phyloP scores from a whole-genome alignment of 441 rosid species.

The California macrophylla region DNA sequence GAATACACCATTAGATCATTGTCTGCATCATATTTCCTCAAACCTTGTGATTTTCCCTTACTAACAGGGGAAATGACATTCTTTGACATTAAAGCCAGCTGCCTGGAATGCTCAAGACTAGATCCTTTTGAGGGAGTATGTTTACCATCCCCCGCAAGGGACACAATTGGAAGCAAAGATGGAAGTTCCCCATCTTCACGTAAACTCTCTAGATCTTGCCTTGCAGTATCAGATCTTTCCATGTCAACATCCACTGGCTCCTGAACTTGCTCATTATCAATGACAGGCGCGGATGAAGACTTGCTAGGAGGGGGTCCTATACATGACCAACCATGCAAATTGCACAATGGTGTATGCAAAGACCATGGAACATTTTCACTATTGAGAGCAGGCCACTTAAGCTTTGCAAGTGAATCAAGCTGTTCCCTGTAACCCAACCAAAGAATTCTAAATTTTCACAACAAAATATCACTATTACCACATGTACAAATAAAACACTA shows the following conservation, averaged over 20 bases:
- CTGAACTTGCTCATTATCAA: conserved; percentile 36
- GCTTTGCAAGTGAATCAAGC: conserved; percentile 70
- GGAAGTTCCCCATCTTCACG: conserved; percentile 97
- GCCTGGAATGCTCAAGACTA: conserved; percentile 49
- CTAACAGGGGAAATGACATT: conserved; percentile 50
- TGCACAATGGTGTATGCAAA: conserved; percentile 52
- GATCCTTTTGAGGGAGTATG: conserved; percentile 38
- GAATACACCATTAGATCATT: conserved; percentile 54
- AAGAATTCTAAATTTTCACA: conserved; percentile 39
- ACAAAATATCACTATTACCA: conserved; percentile 19
- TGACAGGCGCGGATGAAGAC: conserved; percentile 31
- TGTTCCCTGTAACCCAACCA: conserved; percentile 79
- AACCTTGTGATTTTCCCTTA: conserved; percentile 54
- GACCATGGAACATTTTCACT: conserved; percentile 74
- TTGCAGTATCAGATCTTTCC: conserved; percentile 45
- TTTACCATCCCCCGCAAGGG: conserved; percentile 32
- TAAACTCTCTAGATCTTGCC: conserved; percentile 51
- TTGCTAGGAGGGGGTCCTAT: conserved; percentile 34
- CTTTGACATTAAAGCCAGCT: conserved; percentile 69
- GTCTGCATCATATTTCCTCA: conserved; percentile 61
- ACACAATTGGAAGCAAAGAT: conserved; percentile 42
- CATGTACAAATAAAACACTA: conserved; percentile 19
- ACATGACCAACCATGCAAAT: conserved; percentile 58
- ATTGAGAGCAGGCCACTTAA: conserved; percentile 56
- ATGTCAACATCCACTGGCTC: conserved; percentile 51